Percentiles rank a stretch among this genome's conserved stretches.
Conservation (phyloP, 140 eudicot species). For the Stevia rebaudiana region DNA sequence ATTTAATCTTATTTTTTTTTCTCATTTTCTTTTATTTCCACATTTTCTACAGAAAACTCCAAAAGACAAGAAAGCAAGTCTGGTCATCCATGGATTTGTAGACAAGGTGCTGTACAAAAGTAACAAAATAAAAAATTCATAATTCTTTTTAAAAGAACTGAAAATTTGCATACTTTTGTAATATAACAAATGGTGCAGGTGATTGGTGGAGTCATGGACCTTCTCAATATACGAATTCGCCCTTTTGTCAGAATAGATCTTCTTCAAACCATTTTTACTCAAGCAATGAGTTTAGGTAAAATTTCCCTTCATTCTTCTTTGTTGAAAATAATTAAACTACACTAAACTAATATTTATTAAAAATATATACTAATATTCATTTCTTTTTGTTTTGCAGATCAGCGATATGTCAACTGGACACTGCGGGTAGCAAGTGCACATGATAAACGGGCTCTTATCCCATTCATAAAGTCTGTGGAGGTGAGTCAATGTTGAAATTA, state of each 20-base stretch:
- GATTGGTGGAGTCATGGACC: constrained; percentile 72
- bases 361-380: too few species aligned
- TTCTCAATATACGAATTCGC: constrained; percentile 55
- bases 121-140: not conserved
- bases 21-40: constrained; percentile 1
- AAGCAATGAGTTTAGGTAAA: constrained; percentile 74
- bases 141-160: not conserved
- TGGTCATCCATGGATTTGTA: constrained; percentile 85
- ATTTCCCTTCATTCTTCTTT: constrained; percentile 11
- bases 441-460: constrained; percentile 62
- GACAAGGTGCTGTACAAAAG: constrained; percentile 55
- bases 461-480: constrained; percentile 74
- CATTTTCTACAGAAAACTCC: constrained; percentile 72
- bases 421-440: constrained; percentile 68
- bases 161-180: not conserved
- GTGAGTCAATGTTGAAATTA: constrained; percentile 31
- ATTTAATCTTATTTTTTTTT: not conserved
- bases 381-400: constrained; percentile 38
- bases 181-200: constrained; percentile 41
- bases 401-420: constrained; percentile 72
- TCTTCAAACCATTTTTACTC: constrained; percentile 62
- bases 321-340: not conserved
- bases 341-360: too few species aligned
- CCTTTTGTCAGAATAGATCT: constrained; percentile 87
- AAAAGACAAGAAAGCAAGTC: constrained; percentile 88